These are phyloP conservation scores for Imleria badia DNA, from an alignment of 768 basidiomycete genomes.

Conservation along the genomic window DNA sequence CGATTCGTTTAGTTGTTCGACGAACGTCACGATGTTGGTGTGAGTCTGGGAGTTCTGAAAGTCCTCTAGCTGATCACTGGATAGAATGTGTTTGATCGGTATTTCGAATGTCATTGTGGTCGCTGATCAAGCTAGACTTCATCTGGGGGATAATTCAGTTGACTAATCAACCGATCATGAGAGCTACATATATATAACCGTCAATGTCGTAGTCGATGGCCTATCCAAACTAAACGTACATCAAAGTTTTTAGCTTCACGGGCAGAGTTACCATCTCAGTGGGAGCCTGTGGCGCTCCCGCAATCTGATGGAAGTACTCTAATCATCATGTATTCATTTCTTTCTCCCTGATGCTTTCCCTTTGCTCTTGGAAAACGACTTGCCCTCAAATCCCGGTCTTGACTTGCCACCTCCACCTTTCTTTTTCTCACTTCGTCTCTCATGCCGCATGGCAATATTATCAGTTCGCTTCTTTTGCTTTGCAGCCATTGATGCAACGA, in stretches of 20 bases:
- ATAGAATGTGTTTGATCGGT: constrained; percentile 74
- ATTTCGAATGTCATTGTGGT: constrained; percentile 40
- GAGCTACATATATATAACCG: too few relatives aligned
- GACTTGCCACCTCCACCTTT: constrained; percentile 59
- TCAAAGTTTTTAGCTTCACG: neutral
- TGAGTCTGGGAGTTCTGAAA: constrained; percentile 80
- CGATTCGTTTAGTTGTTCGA: constrained; percentile 72
- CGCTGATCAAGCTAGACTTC: constrained; percentile 2
- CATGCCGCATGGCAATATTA: constrained; percentile 85
- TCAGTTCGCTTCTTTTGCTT: constrained; percentile 89
- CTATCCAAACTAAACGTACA: neutral
- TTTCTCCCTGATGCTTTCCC: constrained; percentile 30
- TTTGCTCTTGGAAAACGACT: constrained; percentile 62
- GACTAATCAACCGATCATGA: neutral
- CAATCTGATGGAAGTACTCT: too few relatives aligned
- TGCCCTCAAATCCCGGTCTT: constrained; percentile 87
- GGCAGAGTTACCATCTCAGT: too few relatives aligned
- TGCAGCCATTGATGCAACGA: constrained; percentile 72
- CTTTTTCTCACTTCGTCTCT: constrained; percentile 63
- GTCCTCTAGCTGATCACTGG: constrained; percentile 72
- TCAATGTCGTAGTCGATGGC: too few relatives aligned
- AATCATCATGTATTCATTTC: constrained; percentile 15
- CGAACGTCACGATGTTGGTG: constrained; percentile 61
- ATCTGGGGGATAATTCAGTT: too few relatives aligned
- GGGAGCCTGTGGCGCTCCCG: too few relatives aligned